Evolutionary conservation across 139 green algal genomes (phyloP).

Genomic region (Tetraselmis striata): DNA sequence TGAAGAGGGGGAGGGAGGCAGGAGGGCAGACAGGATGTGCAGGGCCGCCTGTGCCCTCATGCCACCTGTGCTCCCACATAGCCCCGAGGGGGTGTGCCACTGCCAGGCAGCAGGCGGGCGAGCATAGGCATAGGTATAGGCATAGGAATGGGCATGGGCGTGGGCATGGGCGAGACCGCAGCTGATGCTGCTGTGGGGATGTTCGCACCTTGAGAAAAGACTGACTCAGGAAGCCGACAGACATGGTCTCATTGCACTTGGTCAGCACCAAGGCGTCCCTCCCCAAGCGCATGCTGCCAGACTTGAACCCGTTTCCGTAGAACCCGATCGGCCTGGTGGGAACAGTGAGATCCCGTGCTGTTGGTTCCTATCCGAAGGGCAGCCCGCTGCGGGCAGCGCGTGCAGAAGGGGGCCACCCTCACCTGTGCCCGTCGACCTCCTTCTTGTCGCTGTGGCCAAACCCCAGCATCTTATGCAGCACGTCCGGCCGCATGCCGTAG

Average conservation of each 20-base stretch:
- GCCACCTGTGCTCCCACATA: too few species aligned
- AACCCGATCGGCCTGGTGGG: constrained; percentile 22
- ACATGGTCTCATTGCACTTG: constrained; percentile 16
- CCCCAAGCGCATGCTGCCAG: constrained; percentile 43
- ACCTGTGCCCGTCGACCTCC: constrained; percentile 19
- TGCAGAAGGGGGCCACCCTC: neutral
- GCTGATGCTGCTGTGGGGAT: too few species aligned
- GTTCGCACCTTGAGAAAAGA: constrained; percentile 22
- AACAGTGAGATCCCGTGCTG: neutral
- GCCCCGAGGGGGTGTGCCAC: too few species aligned
- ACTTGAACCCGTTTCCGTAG: constrained; percentile 62
- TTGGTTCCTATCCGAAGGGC: too few species aligned
- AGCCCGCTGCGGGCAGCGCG: too few species aligned
- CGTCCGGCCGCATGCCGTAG: constrained; percentile 19
- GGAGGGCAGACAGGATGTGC: too few species aligned
- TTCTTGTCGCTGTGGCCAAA: constrained; percentile 36
- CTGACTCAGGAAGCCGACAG: constrained; percentile 30
- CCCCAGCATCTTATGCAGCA: constrained; percentile 26
- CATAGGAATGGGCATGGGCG: too few species aligned
- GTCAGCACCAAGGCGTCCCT: constrained; percentile 46
- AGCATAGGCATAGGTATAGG: too few species aligned
- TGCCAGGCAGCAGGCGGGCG: too few species aligned
- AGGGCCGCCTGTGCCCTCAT: too few species aligned
- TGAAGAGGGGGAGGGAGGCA: too few species aligned
- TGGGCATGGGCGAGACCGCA: too few species aligned